Evolutionary conservation across 2,329 filamentous ascomycete genomes (phyloP).

Genomic region (Exophiala xenobiotica): DNA sequence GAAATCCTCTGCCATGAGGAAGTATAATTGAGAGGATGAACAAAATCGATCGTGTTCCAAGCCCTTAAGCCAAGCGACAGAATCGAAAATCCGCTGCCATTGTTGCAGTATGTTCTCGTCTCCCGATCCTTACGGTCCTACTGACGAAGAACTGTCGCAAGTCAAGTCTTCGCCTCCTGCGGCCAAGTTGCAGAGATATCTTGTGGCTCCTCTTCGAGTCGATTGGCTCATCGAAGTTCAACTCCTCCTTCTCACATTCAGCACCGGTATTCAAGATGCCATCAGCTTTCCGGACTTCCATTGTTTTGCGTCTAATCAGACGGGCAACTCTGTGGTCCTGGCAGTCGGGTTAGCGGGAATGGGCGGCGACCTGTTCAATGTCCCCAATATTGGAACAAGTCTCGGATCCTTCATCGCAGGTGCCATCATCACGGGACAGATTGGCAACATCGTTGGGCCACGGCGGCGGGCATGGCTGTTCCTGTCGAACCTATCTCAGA

Average conservation of each 20-base stretch:
- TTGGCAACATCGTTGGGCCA: background rate
- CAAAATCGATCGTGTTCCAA: no score
- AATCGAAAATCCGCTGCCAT: no score
- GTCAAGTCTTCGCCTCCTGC: background rate
- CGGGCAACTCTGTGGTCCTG: background rate
- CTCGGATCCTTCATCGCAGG: background rate
- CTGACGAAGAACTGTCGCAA: no score
- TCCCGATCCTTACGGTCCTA: no score
- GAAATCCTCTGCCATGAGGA: no score
- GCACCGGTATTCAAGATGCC: background rate
- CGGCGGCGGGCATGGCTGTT: background rate
- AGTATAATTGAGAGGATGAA: no score
- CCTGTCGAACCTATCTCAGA: background rate
- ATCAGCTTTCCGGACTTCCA: constrained; percentile 2
- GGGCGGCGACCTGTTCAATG: background rate
- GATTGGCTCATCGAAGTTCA: background rate
- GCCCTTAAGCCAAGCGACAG: no score
- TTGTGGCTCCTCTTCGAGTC: background rate
- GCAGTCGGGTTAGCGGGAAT: background rate
- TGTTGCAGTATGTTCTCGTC: no score
- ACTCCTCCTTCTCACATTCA: background rate
- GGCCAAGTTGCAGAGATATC: background rate
- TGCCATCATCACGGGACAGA: background rate
- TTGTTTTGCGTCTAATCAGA: background rate
- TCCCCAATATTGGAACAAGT: background rate